Conservation (phyloP, 2,329 filamentous ascomycete genomes). For the Aspergillus neoniger region DNA sequence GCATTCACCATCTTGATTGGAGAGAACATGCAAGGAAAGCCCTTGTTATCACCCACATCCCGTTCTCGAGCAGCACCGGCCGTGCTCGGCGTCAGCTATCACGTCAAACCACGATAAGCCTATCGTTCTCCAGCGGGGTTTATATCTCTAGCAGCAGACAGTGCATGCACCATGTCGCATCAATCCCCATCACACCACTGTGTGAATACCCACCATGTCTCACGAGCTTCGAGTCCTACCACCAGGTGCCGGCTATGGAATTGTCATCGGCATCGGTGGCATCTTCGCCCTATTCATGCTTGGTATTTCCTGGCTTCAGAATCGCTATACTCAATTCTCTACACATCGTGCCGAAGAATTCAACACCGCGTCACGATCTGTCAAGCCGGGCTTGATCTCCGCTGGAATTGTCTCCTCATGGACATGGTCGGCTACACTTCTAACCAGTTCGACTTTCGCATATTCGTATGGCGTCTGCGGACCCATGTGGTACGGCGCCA, state of each 20-base stretch:
- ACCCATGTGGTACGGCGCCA: slow-evolving; percentile 48
- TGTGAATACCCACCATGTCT: slow-evolving; percentile 8
- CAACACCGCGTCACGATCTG: slow-evolving; percentile 47
- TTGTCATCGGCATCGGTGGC: slow-evolving; percentile 53
- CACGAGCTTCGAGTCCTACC: slow-evolving; percentile 23
- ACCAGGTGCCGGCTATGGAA: slow-evolving; percentile 52
- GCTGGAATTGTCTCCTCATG: slow-evolving; percentile 52
- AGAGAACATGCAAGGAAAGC: neutral
- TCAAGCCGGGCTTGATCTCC: slow-evolving; percentile 47
- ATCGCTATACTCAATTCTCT: slow-evolving; percentile 36
- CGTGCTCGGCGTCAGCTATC: neutral
- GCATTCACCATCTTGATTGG: neutral
- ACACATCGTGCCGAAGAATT: slow-evolving; percentile 50
- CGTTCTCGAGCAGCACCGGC: neutral
- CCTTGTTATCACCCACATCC: neutral
- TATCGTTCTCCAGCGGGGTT: neutral
- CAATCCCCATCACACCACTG: neutral
- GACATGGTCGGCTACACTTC: slow-evolving; percentile 52
- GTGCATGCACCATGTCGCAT: neutral
- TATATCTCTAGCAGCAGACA: neutral
- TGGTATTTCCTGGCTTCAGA: slow-evolving; percentile 45
- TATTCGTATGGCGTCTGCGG: slow-evolving; percentile 47
- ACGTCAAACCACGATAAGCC: neutral
- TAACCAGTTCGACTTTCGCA: slow-evolving; percentile 46
- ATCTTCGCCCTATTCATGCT: slow-evolving; percentile 49